Evolutionary conservation across 1,139 yeast species (phyloP).

Genomic region (Pichia inconspicua): DNA sequence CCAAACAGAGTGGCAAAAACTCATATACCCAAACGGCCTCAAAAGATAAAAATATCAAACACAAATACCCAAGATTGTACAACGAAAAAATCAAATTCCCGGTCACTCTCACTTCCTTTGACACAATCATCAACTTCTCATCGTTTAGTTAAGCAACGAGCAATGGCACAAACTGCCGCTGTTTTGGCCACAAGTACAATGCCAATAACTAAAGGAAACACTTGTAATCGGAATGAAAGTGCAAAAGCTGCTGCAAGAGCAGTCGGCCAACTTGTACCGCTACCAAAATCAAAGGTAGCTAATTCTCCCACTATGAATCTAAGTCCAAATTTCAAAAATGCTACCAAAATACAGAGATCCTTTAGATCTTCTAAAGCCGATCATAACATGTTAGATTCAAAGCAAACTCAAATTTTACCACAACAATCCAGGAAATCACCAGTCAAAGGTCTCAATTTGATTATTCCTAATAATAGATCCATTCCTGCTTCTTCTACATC

Average conservation of each 20-base stretch:
- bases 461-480: background rate
- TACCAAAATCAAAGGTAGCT: background rate
- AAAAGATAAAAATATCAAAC: background rate
- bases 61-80: background rate
- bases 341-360: background rate
- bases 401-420: background rate
- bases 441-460: background rate
- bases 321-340: background rate
- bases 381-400: background rate
- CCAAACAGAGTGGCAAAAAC: background rate
- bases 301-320: background rate
- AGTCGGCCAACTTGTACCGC: conserved; percentile 1
- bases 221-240: conserved; percentile 2
- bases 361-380: background rate
- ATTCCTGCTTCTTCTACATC: conserved; percentile 8
- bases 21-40: conserved; percentile 7
- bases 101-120: background rate
- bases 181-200: conserved; percentile 4
- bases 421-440: too few relatives aligned
- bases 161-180: conserved; percentile 13
- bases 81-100: background rate
- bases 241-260: conserved; percentile 14
- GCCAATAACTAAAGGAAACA: background rate
- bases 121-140: conserved; percentile 4
- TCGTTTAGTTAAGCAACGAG: conserved; percentile 5